Percentiles rank a stretch among this genome's conserved stretches.
phyloP scores from a whole-genome alignment of 2,329 filamentous ascomycete species.

The Thelonectria discophora region DNA sequence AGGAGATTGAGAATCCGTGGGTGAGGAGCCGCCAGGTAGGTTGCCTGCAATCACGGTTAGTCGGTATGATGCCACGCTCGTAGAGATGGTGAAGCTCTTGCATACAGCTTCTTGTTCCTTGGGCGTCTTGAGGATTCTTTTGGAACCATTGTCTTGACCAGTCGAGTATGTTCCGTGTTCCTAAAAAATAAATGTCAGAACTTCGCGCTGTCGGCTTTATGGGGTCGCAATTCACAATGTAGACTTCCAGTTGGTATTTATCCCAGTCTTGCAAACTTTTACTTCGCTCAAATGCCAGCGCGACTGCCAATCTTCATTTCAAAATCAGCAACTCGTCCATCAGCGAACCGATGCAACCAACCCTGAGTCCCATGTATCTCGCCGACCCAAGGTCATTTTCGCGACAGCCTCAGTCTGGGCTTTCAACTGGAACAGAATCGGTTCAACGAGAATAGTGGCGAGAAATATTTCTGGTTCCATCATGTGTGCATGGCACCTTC shows the following conservation, averaged over 20 bases:
- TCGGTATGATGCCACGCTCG: background rate
- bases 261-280: slow-evolving; percentile 13
- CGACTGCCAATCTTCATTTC: background rate
- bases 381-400: background rate
- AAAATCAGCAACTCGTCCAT: background rate
- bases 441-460: slow-evolving; percentile 14
- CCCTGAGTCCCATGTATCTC: slow-evolving; percentile 14
- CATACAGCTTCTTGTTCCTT: slow-evolving; percentile 15
- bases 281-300: slow-evolving; percentile 6
- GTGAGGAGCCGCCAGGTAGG: slow-evolving; percentile 15
- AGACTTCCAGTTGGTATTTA: slow-evolving; percentile 5
- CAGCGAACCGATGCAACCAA: background rate
- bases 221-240: background rate
- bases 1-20: slow-evolving; percentile 6
- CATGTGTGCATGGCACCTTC: slow-evolving; percentile 14
- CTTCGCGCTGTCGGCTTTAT: no score
- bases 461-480: slow-evolving; percentile 11
- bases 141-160: background rate
- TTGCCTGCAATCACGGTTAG: slow-evolving; percentile 1
- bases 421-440: slow-evolving; percentile 18
- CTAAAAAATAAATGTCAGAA: no score
- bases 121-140: slow-evolving; percentile 8
- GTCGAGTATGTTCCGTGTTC: background rate
- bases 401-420: slow-evolving; percentile 12
- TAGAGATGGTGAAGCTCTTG: background rate